Conservation (phyloP, 176 grass and related monocot genomes). For the Cenchrus fungigraminus region DNA sequence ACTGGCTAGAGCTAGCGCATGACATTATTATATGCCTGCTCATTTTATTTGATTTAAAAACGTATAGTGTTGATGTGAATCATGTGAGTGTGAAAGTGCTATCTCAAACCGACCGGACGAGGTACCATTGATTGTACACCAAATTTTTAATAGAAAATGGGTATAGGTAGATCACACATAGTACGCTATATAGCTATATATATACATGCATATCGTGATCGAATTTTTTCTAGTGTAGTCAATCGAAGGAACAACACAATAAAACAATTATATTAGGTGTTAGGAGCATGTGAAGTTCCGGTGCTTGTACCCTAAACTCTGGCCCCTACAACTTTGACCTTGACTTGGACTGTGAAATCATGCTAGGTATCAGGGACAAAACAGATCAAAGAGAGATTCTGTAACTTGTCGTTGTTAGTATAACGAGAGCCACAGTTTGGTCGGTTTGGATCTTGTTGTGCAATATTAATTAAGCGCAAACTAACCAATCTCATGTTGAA, state of each 20-base stretch:
- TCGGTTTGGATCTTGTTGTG: slow-evolving; percentile 47
- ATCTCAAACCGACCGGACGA: background rate
- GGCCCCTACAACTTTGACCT: slow-evolving; percentile 33
- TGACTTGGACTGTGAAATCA: slow-evolving; percentile 42
- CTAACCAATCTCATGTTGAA: background rate
- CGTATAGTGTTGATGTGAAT: slow-evolving; percentile 2
- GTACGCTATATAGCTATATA: background rate
- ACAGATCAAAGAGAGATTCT: slow-evolving; percentile 26
- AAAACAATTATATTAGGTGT: slow-evolving; percentile 13
- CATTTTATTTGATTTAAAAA: background rate
- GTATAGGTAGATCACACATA: background rate
- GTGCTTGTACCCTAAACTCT: slow-evolving; percentile 4
- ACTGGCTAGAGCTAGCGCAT: slow-evolving; percentile 3
- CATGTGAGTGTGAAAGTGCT: slow-evolving; percentile 26
- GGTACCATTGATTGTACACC: background rate
- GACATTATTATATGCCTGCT: slow-evolving; percentile 6
- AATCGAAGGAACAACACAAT: background rate
- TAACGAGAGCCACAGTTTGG: slow-evolving; percentile 16
- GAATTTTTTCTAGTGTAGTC: slow-evolving; percentile 1
- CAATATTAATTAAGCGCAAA: background rate
- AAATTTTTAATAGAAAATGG: background rate
- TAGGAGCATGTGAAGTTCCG: slow-evolving; percentile 37
- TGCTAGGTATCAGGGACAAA: background rate
- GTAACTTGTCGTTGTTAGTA: slow-evolving; percentile 21
- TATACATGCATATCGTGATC: background rate